Base-by-base conservation (phyloP, 768 basidiomycete species). In the Kwoniella bestiolae region DNA sequence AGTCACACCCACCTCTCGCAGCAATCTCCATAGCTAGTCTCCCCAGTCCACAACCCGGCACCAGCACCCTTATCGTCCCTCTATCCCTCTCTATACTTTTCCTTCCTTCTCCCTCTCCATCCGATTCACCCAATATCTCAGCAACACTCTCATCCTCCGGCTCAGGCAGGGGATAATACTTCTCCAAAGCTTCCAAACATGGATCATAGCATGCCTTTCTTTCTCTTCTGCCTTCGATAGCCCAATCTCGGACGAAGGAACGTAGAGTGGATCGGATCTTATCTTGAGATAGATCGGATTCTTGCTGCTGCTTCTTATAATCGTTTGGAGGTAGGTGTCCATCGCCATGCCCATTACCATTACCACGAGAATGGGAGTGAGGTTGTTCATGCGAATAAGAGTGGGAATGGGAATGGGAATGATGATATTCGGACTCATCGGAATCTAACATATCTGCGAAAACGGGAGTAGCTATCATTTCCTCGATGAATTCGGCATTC, bases 161-260 rank as follows among this genome's bases (percentile, higher is more conserved):
- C 85, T 68, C 89, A 85, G 23, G 31, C 3, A 66, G 46, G 1
- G 88, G 84, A 14, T 88, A 82, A 63, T 87, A 80, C 4, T 85
- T 74, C 1, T 90, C 73, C 1, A 98, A 82, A 0, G 90, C 91
- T 7, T 88, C 86, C 68, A 88, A 88, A 79, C 95, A 89, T 0
- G 94, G 94, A 45, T 83, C 83, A 78, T 96, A 98, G 73, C 89
- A 90, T 2, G 83, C 76, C 53, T 92, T 88, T 8, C 94, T 86
- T 77, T 98, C 94, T 1, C 79, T 78, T 68, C 82, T 84, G 1
- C 94, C 94, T 90, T 92, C 89, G 68, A 84, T 85, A 65, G 90
- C 91, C 94, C 94, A 98, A 76, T 98, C 94, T 12, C 94, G 85
- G 9, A 93, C 93, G 56, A 95, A 89, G 73, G 95, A 93, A 75